Conservation (phyloP, 495 filamentous ascomycete genomes). For the Saxophila tyrrhenica region DNA sequence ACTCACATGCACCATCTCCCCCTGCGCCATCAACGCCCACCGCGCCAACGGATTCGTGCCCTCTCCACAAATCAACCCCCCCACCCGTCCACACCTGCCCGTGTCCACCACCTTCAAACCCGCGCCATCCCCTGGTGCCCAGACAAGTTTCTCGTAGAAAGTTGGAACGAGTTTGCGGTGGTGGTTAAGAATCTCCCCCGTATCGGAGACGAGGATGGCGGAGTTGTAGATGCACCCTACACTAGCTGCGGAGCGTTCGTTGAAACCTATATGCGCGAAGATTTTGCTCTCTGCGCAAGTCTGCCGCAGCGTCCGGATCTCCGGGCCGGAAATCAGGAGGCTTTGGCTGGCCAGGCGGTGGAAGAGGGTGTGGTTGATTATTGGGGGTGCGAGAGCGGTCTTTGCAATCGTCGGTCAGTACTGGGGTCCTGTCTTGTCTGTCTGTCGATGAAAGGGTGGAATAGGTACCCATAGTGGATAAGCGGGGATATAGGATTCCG, state of each 20-base stretch:
- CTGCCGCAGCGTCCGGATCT: constrained; percentile 13
- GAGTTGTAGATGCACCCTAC: constrained; percentile 32
- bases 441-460: not conserved
- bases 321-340: constrained; percentile 13
- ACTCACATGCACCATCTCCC: constrained; percentile 20
- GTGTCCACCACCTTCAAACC: constrained; percentile 24
- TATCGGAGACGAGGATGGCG: constrained; percentile 31
- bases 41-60: constrained; percentile 36
- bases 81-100: constrained; percentile 28
- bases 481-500: constrained; percentile 35
- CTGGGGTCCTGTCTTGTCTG: constrained; percentile 11
- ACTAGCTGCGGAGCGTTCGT: constrained; percentile 10
- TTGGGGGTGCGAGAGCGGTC: constrained; percentile 13
- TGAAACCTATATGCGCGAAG: constrained; percentile 18
- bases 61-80: constrained; percentile 40
- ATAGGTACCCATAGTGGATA: constrained; percentile 27
- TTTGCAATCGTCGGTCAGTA: too few relatives aligned
- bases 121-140: constrained; percentile 34
- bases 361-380: constrained; percentile 19
- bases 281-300: constrained; percentile 6
- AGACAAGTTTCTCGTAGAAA: constrained; percentile 36
- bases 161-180: constrained; percentile 42
- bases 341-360: constrained; percentile 5
- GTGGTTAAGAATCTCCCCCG: constrained; percentile 33
- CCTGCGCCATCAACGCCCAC: constrained; percentile 21